Percentiles rank a stretch among this genome's conserved stretches.
phyloP scores from a whole-genome alignment of 345 rosid species.

The Dipteronia sinensis region DNA sequence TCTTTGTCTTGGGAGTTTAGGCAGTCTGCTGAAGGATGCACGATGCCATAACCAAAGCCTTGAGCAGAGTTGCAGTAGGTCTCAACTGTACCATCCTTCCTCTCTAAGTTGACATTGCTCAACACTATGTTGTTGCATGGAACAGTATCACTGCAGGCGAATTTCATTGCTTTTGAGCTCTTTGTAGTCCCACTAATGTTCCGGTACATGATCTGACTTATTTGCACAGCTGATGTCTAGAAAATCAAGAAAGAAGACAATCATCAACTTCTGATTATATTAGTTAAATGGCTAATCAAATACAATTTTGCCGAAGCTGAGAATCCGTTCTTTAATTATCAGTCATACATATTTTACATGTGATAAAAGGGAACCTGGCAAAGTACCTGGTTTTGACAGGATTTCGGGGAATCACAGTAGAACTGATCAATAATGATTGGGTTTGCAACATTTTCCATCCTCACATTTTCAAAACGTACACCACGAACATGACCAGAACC shows the following conservation, averaged over 20 bases:
- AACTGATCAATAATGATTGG: constrained; percentile 94
- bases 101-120: constrained; percentile 76
- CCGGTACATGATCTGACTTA: constrained; percentile 85
- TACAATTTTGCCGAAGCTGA: background rate
- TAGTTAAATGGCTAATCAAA: background rate
- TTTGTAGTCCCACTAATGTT: constrained; percentile 80
- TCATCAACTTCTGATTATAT: constrained; percentile 16
- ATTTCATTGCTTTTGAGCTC: constrained; percentile 75
- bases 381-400: constrained; percentile 81
- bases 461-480: constrained; percentile 76
- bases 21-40: constrained; percentile 95
- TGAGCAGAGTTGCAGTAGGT: constrained; percentile 90
- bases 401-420: constrained; percentile 88
- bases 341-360: background rate
- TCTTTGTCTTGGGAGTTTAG: constrained; percentile 66
- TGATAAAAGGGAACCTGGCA: constrained; percentile 6
- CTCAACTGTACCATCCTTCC: constrained; percentile 68
- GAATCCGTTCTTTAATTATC: background rate
- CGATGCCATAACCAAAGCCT: constrained; percentile 76
- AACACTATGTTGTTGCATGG: constrained; percentile 86
- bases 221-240: constrained; percentile 86
- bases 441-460: constrained; percentile 78
- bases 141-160: constrained; percentile 88
- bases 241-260: constrained; percentile 5
- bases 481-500: constrained; percentile 91